Conservation (phyloP, 2,329 filamentous ascomycete genomes). For the Sclerotinia nivalis region DNA sequence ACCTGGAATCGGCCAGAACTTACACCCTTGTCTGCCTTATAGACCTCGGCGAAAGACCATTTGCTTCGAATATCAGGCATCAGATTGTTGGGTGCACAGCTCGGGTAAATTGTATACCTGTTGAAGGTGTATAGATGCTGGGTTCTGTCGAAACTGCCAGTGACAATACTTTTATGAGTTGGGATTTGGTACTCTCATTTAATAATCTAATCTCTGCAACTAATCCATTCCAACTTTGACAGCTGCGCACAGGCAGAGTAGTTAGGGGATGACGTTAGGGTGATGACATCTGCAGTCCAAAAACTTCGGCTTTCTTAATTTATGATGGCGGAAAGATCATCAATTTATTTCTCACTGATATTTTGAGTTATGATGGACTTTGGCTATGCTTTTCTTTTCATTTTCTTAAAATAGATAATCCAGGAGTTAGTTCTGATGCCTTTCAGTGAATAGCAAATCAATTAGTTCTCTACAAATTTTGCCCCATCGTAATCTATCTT, state of each 20-base stretch:
- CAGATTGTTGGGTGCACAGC: not conserved
- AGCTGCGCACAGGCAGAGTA: not conserved
- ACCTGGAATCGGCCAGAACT: not conserved
- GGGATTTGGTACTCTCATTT: not conserved
- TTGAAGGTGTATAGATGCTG: not conserved
- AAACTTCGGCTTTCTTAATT: fast-evolving
- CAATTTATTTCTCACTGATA: not conserved
- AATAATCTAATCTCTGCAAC: fast-evolving
- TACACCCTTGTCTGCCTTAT: not conserved
- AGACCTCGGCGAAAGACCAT: too few relatives aligned
- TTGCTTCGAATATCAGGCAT: too few relatives aligned
- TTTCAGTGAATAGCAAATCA: not conserved
- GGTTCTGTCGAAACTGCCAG: not conserved
- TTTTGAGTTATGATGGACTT: not conserved
- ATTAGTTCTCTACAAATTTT: not conserved
- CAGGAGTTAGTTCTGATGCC: fast-evolving
- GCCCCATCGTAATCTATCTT: not conserved
- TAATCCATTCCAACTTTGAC: fast-evolving
- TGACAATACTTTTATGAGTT: too few relatives aligned
- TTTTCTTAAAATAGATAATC: not conserved
- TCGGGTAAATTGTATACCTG: not conserved
- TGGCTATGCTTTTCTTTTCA: not conserved
- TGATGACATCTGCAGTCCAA: not conserved
- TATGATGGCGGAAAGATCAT: not conserved
- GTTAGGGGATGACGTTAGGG: not conserved